phyloP scores from a whole-genome alignment of 306 rosid species.

The Pyrus pyrifolia region DNA sequence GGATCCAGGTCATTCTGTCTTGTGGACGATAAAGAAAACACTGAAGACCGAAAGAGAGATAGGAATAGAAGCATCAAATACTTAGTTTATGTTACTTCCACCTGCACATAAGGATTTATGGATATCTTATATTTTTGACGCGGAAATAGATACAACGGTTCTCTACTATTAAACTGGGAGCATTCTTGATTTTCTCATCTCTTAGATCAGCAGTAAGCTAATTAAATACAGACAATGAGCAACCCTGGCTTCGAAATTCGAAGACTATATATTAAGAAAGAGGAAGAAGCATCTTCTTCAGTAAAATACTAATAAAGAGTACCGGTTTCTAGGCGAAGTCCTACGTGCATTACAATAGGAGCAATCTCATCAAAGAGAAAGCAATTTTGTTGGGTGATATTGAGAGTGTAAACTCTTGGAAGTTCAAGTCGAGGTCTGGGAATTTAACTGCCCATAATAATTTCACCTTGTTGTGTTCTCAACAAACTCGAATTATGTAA shows the following conservation, averaged over 20 bases:
- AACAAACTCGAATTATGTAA: slow-evolving; percentile 2
- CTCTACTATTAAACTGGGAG: slow-evolving; percentile 19
- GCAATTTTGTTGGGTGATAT: slow-evolving; percentile 14
- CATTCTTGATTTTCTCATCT: slow-evolving; percentile 46
- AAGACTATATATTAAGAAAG: slow-evolving; percentile 24
- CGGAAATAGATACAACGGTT: slow-evolving; percentile 18
- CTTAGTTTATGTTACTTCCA: slow-evolving; percentile 27
- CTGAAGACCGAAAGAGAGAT: slow-evolving; percentile 13
- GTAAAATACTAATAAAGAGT: slow-evolving; percentile 21
- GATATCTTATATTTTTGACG: slow-evolving; percentile 11
- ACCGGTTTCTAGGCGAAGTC: slow-evolving; percentile 21
- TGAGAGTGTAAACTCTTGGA: slow-evolving; percentile 12
- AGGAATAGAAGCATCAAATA: slow-evolving; percentile 63
- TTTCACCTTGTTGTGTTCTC: slow-evolving; percentile 1
- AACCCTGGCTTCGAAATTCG: slow-evolving; percentile 27
- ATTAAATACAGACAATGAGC: slow-evolving; percentile 31
- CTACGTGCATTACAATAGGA: slow-evolving; percentile 15
- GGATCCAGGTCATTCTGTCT: slow-evolving; percentile 74
- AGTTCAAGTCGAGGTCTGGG: slow-evolving; percentile 8
- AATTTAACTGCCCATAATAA: slow-evolving; percentile 12
- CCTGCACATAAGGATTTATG: slow-evolving; percentile 19
- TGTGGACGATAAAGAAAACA: slow-evolving; percentile 31
- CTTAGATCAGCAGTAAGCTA: slow-evolving; percentile 28
- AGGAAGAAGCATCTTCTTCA: slow-evolving; percentile 45
- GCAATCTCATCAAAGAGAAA: slow-evolving; percentile 15